Percentiles rank a stretch among this genome's conserved stretches.
phyloP scores from a whole-genome alignment of 805 yeast species.

The Nakazawaea ernobii region DNA sequence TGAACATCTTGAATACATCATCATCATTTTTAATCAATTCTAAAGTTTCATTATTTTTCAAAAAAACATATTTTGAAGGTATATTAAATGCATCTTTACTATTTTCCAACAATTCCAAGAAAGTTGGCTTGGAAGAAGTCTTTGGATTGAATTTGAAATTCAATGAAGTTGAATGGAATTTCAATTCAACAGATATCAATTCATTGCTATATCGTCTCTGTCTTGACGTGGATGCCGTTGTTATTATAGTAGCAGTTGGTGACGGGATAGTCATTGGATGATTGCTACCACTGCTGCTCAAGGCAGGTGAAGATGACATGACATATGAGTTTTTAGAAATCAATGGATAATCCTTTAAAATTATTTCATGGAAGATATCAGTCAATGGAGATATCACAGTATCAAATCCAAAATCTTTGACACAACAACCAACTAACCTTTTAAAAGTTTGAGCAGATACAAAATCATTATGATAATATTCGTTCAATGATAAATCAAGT shows the following conservation, averaged over 20 bases:
- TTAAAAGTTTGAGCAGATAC: constrained; percentile 50
- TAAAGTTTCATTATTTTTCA: neutral
- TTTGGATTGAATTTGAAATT: constrained; percentile 60
- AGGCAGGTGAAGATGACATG: constrained; percentile 14
- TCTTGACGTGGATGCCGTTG: constrained; percentile 16
- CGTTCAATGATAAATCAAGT: constrained; percentile 27
- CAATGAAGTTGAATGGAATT: constrained; percentile 48
- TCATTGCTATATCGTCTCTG: neutral
- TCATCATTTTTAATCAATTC: constrained; percentile 3
- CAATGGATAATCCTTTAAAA: constrained; percentile 61
- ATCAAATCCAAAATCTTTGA: constrained; percentile 80
- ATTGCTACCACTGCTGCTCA: neutral
- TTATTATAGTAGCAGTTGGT: constrained; percentile 8
- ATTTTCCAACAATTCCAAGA: constrained; percentile 71
- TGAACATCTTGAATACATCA: constrained; percentile 3
- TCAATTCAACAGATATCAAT: constrained; percentile 35
- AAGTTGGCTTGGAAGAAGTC: constrained; percentile 75
- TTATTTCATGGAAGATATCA: constrained; percentile 58
- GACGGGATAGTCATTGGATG: neutral
- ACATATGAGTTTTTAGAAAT: constrained; percentile 33
- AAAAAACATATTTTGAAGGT: constrained; percentile 18
- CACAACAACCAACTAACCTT: constrained; percentile 61
- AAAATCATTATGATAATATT: constrained; percentile 29
- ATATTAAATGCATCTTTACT: constrained; percentile 70
- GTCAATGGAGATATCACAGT: constrained; percentile 56